Evolutionary conservation across 257 asterid species (phyloP), one percentile per base, ranked within the genome.

Genomic region (Rubia yunnanensis): DNA sequence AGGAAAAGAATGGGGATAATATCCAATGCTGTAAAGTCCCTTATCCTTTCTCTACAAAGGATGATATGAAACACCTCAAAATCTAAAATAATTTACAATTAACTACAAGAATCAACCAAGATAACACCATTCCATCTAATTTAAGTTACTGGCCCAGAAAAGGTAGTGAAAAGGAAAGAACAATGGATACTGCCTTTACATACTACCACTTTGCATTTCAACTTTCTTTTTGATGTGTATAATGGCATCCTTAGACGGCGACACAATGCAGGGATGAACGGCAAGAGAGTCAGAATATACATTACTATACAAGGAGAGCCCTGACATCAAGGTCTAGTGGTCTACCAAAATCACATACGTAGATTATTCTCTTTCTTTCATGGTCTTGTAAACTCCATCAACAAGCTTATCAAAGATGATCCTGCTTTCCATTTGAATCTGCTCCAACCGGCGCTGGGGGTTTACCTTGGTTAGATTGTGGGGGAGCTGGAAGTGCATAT

Each of bases 401-500:
- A 18, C 14, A n/a, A 35, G 26, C 24, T 35, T 23, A 66, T 39
- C 68, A 60, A 63, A 35, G 39, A 30, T 57, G 68, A 74, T 69
- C 78, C 44, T 68, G 84, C 71, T 57, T 76, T 41, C 90, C 86
- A 71, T 80, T 82, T 34, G 86, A 85, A 75, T 77, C 82, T 39
- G 82, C 67, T 70, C 80, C 11, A 44, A 54, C 70, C 22, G 73
- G 24, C n/a, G 77, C 64, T 59, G 80, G 86, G 73, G 75, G 78
- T 68, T 68, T 81, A 4, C 73, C 52, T 76, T 74, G 88, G 74
- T 82, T 70, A 60, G 82, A 68, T 35, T 83, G 73, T 11, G 88
- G 86, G 20, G 96, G 94, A n/a, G 90, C 96, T 4, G 97, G 73
- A 61, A 92, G 85, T 22, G 97, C 95, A 65, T 92, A 84, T 36